These are phyloP conservation scores for Gynochthodes officinalis DNA, from an alignment of 257 asterid species.

Conservation along the genomic window DNA sequence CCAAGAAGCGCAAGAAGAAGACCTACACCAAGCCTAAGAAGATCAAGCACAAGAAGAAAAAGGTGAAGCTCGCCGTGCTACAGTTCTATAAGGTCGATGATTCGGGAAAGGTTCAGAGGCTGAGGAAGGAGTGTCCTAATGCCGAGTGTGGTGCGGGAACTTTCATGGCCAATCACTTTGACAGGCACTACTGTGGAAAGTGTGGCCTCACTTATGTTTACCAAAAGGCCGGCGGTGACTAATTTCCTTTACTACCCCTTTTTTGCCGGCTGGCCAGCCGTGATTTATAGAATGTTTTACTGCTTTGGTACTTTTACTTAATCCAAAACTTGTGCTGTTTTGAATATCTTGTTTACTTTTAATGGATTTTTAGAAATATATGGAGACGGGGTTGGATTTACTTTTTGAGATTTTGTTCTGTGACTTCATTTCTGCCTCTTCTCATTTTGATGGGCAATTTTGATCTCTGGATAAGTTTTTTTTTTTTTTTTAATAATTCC, in stretches of 20 bases:
- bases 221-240: conserved; percentile 41
- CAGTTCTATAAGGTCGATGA: no score
- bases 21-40: no score
- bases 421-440: not conserved
- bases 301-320: no score
- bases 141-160: conserved; percentile 42
- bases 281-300: not conserved
- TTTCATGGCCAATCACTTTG: conserved; percentile 43
- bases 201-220: conserved; percentile 44
- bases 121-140: conserved; percentile 33
- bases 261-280: no score
- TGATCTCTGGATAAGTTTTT: not conserved
- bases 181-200: conserved; percentile 40
- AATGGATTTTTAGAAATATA: not conserved
- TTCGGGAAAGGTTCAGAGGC: no score
- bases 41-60: no score
- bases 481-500: not conserved
- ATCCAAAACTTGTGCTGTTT: no score
- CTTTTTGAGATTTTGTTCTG: not conserved
- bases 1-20: no score
- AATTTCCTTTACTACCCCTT: no score
- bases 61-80: no score
- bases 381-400: not conserved
- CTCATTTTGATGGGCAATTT: no score
- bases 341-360: no score